Evolutionary conservation across 2,329 filamentous ascomycete species (phyloP).

Genomic region (Trichocomaceae sp.): DNA sequence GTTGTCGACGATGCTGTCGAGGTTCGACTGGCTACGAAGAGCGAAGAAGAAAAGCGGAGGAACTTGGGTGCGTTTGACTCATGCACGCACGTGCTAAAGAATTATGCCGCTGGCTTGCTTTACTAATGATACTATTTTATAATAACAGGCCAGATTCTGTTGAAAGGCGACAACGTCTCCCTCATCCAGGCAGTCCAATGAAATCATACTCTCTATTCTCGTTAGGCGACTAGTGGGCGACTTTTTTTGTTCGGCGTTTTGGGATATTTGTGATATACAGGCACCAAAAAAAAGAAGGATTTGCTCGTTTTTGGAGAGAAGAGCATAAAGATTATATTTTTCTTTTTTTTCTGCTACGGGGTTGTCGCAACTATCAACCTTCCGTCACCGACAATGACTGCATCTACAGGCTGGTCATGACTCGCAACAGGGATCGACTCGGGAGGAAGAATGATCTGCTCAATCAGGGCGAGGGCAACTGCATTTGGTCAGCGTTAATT

Average conservation of each 20-base stretch:
- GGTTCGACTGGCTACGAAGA: slow-evolving; percentile 78
- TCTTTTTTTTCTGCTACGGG: slow-evolving; percentile 17
- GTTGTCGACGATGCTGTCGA: slow-evolving; percentile 94
- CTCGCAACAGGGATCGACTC: slow-evolving; percentile 66
- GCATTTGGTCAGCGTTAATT: slow-evolving; percentile 13
- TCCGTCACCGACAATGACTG: slow-evolving; percentile 66
- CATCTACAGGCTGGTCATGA: slow-evolving; percentile 74
- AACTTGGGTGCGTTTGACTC: slow-evolving; percentile 62
- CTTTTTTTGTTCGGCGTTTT: slow-evolving; percentile 14
- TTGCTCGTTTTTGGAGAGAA: slow-evolving; percentile 9
- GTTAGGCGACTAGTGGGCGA: background rate
- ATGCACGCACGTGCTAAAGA: background rate
- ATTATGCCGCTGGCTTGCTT: background rate
- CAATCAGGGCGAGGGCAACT: slow-evolving; percentile 75
- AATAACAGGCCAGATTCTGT: slow-evolving; percentile 65
- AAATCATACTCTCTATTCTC: slow-evolving; percentile 7
- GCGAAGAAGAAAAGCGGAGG: slow-evolving; percentile 69
- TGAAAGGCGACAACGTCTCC: slow-evolving; percentile 84
- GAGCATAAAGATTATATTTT: slow-evolving; percentile 12
- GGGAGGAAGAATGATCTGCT: slow-evolving; percentile 67
- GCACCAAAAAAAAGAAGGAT: slow-evolving; percentile 16
- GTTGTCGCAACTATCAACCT: slow-evolving; percentile 39
- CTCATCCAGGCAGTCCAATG: slow-evolving; percentile 58
- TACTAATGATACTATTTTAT: slow-evolving; percentile 11
- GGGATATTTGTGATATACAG: slow-evolving; percentile 15